These are phyloP conservation scores for Pichia sp. DNA, from an alignment of 1,139 yeast genomes.

Conservation along the genomic window DNA sequence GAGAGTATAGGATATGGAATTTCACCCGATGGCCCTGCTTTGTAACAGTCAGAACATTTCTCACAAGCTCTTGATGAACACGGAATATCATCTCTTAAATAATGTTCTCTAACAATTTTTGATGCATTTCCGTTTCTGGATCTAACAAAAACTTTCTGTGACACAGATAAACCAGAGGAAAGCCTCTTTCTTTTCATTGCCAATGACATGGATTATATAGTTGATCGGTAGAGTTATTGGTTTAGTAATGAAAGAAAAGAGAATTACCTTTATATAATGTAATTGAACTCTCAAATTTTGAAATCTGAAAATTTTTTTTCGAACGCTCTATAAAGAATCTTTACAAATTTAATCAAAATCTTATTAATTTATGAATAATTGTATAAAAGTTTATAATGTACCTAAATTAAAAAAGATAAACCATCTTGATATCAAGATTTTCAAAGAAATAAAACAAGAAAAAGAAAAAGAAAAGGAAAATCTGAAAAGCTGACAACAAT, in stretches of 20 bases:
- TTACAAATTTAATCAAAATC: too few relatives aligned
- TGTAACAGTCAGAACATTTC: conserved; percentile 50
- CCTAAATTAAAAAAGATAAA: too few relatives aligned
- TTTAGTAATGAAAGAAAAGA: background rate
- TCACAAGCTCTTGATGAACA: conserved; percentile 73
- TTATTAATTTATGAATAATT: too few relatives aligned
- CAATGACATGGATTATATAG: conserved; percentile 2
- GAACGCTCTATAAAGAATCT: too few relatives aligned
- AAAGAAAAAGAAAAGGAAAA: too few relatives aligned
- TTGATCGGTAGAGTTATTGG: background rate
- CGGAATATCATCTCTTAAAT: conserved; percentile 85
- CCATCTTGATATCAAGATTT: too few relatives aligned
- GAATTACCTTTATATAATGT: background rate
- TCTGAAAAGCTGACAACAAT: too few relatives aligned
- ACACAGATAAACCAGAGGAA: conserved; percentile 55
- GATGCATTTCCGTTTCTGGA: conserved; percentile 87
- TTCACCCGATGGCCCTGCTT: conserved; percentile 51
- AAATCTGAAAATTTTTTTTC: background rate
- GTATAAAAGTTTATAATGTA: too few relatives aligned
- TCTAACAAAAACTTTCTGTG: conserved; percentile 88
- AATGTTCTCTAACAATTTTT: conserved; percentile 90
- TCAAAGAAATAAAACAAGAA: too few relatives aligned
- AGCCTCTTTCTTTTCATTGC: conserved; percentile 37
- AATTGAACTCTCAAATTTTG: too few relatives aligned
- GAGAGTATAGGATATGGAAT: conserved; percentile 46